A percentile compares a stretch with the other conserved stretches of the same genome.
These are phyloP conservation scores for Aspergillus pseudoterreus DNA, from an alignment of 2,329 filamentous ascomycete genomes.

Conservation along the genomic window DNA sequence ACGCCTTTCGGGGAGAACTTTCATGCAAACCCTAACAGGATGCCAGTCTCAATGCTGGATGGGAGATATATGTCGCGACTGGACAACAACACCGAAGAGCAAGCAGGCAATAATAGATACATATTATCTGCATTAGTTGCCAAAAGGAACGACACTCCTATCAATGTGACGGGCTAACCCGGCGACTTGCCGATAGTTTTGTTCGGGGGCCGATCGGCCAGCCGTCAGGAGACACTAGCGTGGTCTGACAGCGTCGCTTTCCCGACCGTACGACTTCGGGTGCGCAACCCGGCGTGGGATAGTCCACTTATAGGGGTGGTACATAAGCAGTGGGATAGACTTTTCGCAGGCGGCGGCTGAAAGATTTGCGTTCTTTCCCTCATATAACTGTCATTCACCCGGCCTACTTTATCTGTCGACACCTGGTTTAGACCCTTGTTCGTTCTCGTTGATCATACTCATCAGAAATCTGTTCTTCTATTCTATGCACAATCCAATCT, in stretches of 20 bases:
- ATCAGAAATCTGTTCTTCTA: neutral
- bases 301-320: neutral
- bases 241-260: conserved; percentile 11
- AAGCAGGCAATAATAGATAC: neutral
- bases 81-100: too few species aligned
- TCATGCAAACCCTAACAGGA: neutral
- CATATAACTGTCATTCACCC: neutral
- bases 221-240: conserved; percentile 6
- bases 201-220: conserved; percentile 13
- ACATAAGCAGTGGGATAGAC: neutral
- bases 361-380: neutral
- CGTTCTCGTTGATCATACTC: too few species aligned
- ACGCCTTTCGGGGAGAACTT: neutral
- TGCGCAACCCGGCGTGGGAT: neutral
- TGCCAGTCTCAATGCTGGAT: neutral
- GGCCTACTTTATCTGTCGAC: neutral
- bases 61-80: neutral
- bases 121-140: neutral
- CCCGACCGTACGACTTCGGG: conserved; percentile 4
- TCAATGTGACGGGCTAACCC: neutral
- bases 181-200: neutral
- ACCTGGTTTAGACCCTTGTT: neutral
- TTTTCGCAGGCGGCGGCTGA: neutral
- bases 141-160: too few species aligned
- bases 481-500: neutral